Conservation (phyloP, 345 rosid species). For the Leavenworthia alabamica region DNA sequence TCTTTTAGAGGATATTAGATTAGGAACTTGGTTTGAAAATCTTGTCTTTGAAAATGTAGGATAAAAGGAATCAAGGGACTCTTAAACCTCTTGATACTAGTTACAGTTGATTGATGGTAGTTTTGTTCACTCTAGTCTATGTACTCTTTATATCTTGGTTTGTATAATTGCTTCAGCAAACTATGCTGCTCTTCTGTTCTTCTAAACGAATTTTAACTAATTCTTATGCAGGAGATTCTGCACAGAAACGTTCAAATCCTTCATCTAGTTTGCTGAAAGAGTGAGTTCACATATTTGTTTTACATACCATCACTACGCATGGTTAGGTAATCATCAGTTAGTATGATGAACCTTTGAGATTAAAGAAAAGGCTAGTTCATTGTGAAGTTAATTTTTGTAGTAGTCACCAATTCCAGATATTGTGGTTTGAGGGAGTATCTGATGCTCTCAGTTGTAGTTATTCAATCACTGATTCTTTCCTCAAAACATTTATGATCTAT, state of each 20-base stretch:
- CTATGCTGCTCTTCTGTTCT: background rate
- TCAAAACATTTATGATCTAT: background rate
- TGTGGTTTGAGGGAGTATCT: background rate
- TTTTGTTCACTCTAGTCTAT: background rate
- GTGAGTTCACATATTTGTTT: slow-evolving; percentile 39
- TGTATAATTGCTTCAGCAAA: slow-evolving; percentile 1
- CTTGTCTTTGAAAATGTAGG: slow-evolving; percentile 34
- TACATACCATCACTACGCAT: background rate
- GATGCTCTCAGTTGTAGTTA: background rate
- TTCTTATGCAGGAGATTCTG: slow-evolving; percentile 64
- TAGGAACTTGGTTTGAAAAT: background rate
- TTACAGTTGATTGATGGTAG: slow-evolving; percentile 81
- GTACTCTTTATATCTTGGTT: background rate
- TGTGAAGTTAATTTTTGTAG: no score
- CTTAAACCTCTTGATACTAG: slow-evolving; percentile 80
- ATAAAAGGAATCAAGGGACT: slow-evolving; percentile 56
- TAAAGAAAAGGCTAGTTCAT: no score
- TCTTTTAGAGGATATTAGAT: background rate
- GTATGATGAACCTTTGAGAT: no score
- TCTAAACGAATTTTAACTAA: slow-evolving; percentile 4
- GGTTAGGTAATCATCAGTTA: no score
- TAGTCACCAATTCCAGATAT: no score
- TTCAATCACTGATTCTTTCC: background rate
- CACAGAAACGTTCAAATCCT: slow-evolving; percentile 82
- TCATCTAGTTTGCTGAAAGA: slow-evolving; percentile 76